Evolutionary conservation across 768 basidiomycete genomes (phyloP).

Genomic region (Podaxis sp.): DNA sequence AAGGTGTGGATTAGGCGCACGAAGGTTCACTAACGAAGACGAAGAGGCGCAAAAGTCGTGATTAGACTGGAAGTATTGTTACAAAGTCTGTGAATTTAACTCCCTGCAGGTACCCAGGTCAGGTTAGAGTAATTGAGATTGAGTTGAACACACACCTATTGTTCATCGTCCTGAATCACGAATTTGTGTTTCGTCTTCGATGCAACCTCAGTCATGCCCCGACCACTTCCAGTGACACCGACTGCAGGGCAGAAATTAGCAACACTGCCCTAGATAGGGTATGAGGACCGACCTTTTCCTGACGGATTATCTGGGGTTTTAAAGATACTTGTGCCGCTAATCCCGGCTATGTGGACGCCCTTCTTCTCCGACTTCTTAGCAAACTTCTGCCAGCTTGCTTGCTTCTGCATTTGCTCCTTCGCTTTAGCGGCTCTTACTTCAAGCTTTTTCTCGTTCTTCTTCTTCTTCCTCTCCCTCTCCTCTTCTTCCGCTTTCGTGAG

Average conservation of each 20-base stretch:
- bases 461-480: slow-evolving; percentile 86
- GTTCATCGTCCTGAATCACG: slow-evolving; percentile 44
- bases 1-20: not conserved
- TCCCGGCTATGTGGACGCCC: slow-evolving; percentile 86
- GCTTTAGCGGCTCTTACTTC: slow-evolving; percentile 83
- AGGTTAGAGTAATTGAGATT: not conserved
- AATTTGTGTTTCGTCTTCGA: slow-evolving; percentile 77
- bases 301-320: slow-evolving; percentile 92
- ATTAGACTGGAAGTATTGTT: not conserved
- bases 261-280: slow-evolving; percentile 16
- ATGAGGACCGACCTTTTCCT: slow-evolving; percentile 63
- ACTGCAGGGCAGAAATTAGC: slow-evolving; percentile 43
- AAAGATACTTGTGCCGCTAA: slow-evolving; percentile 88
- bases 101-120: not conserved
- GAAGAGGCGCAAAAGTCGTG: not conserved
- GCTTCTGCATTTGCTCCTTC: slow-evolving; percentile 82
- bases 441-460: slow-evolving; percentile 93
- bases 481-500: slow-evolving; percentile 79
- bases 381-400: slow-evolving; percentile 92
- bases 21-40: not conserved
- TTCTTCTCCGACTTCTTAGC: slow-evolving; percentile 94
- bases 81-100: not conserved
- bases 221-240: slow-evolving; percentile 88
- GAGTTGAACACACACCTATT: slow-evolving; percentile 23
- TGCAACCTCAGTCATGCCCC: slow-evolving; percentile 82